Conservation (phyloP, 1,284 basidiomycete genomes). For the Tetrapyrgos nigripes region DNA sequence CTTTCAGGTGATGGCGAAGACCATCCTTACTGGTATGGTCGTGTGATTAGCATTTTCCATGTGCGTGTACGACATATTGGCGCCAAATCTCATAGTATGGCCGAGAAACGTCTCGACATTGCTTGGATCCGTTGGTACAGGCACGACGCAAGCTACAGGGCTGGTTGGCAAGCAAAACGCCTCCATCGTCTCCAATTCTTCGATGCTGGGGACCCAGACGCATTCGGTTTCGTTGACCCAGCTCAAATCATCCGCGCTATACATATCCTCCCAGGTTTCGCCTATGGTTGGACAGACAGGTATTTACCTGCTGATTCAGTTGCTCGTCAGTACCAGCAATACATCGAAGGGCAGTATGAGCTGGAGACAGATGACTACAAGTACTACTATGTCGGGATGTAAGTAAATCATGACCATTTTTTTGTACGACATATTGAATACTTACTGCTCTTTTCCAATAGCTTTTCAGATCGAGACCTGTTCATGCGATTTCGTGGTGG, state of each 20-base stretch:
- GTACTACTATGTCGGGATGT: conserved; percentile 22
- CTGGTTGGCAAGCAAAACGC: conserved; percentile 6
- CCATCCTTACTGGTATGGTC: conserved; percentile 42
- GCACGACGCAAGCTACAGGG: background rate
- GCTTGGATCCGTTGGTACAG: background rate
- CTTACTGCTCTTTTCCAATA: conserved; percentile 16
- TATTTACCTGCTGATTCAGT: conserved; percentile 16
- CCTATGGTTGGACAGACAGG: conserved; percentile 12
- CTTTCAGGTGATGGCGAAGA: conserved; percentile 7
- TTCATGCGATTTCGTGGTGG: conserved; percentile 14
- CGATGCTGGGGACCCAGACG: background rate
- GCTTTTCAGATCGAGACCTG: no score
- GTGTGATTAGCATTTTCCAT: conserved; percentile 41
- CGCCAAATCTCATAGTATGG: background rate
- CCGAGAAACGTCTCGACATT: background rate
- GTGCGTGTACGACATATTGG: conserved; percentile 24
- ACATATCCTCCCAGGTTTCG: conserved; percentile 5
- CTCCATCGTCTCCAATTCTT: background rate
- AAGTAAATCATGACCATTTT: background rate
- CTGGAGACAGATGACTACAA: conserved; percentile 26
- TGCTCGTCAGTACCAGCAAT: no score
- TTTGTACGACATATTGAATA: conserved; percentile 2
- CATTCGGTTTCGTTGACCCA: conserved; percentile 12
- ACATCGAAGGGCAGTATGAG: background rate
- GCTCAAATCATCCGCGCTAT: background rate